Evolutionary conservation across 139 green algal genomes (phyloP).

Genomic region (Dunaliella sp.): DNA sequence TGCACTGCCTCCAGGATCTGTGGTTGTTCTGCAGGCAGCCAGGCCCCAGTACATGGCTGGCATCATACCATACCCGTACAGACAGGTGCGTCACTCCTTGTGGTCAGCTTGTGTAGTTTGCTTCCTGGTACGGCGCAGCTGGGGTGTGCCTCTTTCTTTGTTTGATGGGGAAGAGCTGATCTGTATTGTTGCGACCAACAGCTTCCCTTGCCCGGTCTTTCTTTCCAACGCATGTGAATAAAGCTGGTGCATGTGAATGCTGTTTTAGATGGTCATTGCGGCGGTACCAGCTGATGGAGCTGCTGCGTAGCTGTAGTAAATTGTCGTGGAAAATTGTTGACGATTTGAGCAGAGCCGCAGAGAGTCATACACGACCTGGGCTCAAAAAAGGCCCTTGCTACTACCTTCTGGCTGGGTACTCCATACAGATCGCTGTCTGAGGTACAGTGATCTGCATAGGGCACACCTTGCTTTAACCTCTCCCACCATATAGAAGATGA

Average conservation of each 20-base stretch:
- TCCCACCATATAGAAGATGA: too few relatives aligned
- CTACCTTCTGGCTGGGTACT: background rate
- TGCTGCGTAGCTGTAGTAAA: background rate
- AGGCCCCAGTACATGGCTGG: conserved; percentile 66
- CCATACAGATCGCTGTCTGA: too few relatives aligned
- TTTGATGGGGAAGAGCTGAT: background rate
- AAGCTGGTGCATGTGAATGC: background rate
- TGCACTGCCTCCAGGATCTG: conserved; percentile 52
- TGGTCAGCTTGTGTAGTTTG: background rate
- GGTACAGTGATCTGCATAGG: too few relatives aligned
- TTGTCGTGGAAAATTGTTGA: too few relatives aligned
- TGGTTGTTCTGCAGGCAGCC: conserved; percentile 70
- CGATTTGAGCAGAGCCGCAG: too few relatives aligned
- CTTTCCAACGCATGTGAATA: background rate
- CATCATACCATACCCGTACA: conserved; percentile 84
- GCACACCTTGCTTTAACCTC: too few relatives aligned
- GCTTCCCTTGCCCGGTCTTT: too few relatives aligned
- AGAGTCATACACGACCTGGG: background rate
- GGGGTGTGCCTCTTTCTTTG: background rate
- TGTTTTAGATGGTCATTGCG: background rate
- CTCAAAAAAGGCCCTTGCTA: background rate
- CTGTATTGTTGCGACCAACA: background rate
- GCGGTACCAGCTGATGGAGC: background rate
- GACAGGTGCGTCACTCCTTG: conserved; percentile 31
- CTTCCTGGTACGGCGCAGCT: background rate